Base-by-base conservation (phyloP, 352 stramenopile species). In the Elongisporangium undulatum region DNA sequence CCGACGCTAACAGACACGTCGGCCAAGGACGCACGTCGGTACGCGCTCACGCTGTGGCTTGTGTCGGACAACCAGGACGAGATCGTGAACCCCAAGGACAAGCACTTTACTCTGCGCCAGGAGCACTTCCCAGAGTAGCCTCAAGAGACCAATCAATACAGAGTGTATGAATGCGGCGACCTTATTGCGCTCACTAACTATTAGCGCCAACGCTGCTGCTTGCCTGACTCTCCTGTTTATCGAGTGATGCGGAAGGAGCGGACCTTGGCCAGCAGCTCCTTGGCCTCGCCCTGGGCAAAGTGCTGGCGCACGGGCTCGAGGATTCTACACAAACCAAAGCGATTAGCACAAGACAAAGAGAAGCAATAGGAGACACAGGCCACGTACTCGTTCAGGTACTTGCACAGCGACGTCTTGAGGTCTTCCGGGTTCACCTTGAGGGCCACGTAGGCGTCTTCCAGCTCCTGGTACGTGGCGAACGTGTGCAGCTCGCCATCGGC, bases 241-340 rank as follows among this genome's bases (percentile, higher is more conserved):
- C 85, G 82, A 5, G 91, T 97, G 67, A 96, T 84, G 68, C 98
- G 98, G 87, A 98, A 99, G 67, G 98, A 94, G 64, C 94, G 95
- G 34, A 99, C 96, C 66, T 98, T 88, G 24, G 80, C 85, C n/a
- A 99, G 82, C 49, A 99, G 72, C 62, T 97, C 84, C 74, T 98
- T 97, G 21, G 97, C 89, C 55, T 97, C 92, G 52, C 93, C 90
- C 75, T 98, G 82, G 23, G 79, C 86, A 57, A 99, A 99, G 75
- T 99, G 97, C 64, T 96, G 74, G 53, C 97, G 87, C 49, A 99
- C 97, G 16, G 97, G 97, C 68, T 99, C 89, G 62, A 99, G 69
- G 41, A 98, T 96, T 26, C 85, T 92, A 64, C 26, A 54, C 15
- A 64, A 49, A 70, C 16, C 59, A 20, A 59, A 58, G 24, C 16